Evolutionary conservation across 331 rosid genomes (phyloP).

Genomic region (Malus hybrid): DNA sequence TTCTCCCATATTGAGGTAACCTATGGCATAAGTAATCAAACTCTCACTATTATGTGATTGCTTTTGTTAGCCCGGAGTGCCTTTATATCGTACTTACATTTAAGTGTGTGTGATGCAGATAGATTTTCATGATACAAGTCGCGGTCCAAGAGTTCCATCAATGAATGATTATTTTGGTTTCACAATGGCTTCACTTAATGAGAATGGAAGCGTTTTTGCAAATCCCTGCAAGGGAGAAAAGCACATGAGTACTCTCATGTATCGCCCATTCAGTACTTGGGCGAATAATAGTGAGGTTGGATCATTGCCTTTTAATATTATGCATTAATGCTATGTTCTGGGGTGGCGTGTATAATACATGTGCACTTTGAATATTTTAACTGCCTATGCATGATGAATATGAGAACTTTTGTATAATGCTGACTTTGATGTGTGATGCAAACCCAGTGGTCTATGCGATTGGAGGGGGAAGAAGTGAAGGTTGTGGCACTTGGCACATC

Average conservation of each 20-base stretch:
- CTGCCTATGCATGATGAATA: background rate
- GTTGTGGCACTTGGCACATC: slow-evolving; percentile 75
- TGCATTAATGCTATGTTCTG: background rate
- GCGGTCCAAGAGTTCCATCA: slow-evolving; percentile 84
- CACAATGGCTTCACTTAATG: slow-evolving; percentile 90
- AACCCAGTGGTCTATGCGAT: slow-evolving; percentile 93
- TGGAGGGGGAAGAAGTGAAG: slow-evolving; percentile 93
- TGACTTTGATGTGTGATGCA: slow-evolving; percentile 21
- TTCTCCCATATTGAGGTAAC: slow-evolving; percentile 87
- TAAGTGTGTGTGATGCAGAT: slow-evolving; percentile 43
- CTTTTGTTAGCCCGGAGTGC: background rate
- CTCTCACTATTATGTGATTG: background rate
- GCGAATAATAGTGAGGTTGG: slow-evolving; percentile 91
- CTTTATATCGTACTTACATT: slow-evolving; percentile 13
- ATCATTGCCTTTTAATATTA: slow-evolving; percentile 7
- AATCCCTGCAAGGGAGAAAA: slow-evolving; percentile 93
- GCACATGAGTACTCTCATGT: slow-evolving; percentile 90
- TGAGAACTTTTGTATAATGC: slow-evolving; percentile 6
- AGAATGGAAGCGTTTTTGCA: slow-evolving; percentile 71
- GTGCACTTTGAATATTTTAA: background rate
- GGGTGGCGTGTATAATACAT: background rate
- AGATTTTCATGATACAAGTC: slow-evolving; percentile 92
- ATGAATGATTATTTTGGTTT: slow-evolving; percentile 98
- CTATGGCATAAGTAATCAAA: background rate
- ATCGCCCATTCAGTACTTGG: slow-evolving; percentile 92